These are phyloP conservation scores for Xerocomellus intermedius DNA, from an alignment of 768 basidiomycete species.

Conservation along the genomic window DNA sequence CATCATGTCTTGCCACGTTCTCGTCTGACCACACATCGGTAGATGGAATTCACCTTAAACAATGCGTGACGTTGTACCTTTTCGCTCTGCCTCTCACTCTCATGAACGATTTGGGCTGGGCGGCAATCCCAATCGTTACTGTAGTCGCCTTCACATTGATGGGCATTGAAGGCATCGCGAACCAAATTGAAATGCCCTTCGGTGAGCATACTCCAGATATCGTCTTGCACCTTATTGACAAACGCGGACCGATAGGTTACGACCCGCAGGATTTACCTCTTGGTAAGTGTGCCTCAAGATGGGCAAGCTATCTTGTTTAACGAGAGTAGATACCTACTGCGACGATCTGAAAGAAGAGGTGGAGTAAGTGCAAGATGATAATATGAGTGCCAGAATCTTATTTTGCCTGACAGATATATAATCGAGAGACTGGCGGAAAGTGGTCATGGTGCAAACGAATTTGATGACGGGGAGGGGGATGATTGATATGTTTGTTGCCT, in stretches of 20 bases:
- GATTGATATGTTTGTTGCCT: slow-evolving; percentile 45
- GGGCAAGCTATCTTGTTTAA: neutral
- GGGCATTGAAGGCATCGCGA: slow-evolving; percentile 94
- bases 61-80: slow-evolving; percentile 91
- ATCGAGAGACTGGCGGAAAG: slow-evolving; percentile 71
- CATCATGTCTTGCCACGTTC: neutral
- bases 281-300: slow-evolving; percentile 43
- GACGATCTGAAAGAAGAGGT: slow-evolving; percentile 85
- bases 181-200: slow-evolving; percentile 94
- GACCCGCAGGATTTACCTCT: slow-evolving; percentile 73
- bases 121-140: slow-evolving; percentile 80
- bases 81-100: slow-evolving; percentile 88
- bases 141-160: slow-evolving; percentile 89
- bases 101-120: slow-evolving; percentile 79
- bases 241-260: slow-evolving; percentile 39
- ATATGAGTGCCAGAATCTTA: slow-evolving; percentile 6
- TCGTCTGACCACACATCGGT: slow-evolving; percentile 15
- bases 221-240: neutral
- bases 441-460: slow-evolving; percentile 67
- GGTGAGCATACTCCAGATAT: slow-evolving; percentile 44
- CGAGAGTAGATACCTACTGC: slow-evolving; percentile 69
- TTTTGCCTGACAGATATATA: slow-evolving; percentile 49
- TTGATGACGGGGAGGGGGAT: slow-evolving; percentile 80
- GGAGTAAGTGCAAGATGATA: slow-evolving; percentile 48
- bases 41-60: slow-evolving; percentile 91